Conservation (phyloP, 2,329 filamentous ascomycete species). For the Onygenales sp. region DNA sequence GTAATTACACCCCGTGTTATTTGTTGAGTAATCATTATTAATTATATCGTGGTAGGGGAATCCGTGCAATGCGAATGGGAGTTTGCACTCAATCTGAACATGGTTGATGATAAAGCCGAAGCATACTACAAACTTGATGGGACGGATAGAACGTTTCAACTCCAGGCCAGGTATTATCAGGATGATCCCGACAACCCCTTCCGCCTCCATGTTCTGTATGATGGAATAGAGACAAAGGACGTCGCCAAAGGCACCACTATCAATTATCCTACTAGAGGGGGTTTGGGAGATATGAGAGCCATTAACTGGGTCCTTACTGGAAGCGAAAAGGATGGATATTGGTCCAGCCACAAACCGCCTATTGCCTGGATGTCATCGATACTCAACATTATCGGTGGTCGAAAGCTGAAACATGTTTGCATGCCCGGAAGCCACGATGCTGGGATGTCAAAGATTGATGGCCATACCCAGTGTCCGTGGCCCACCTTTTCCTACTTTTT, state of each 20-base stretch:
- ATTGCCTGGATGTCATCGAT: constrained; percentile 34
- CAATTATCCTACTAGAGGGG: not conserved
- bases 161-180: not conserved
- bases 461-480: constrained; percentile 16
- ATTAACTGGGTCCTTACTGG: constrained; percentile 30
- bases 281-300: not conserved
- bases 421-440: constrained; percentile 43
- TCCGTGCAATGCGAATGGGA: constrained; percentile 8
- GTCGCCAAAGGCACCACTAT: constrained; percentile 1
- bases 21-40: constrained; percentile 13
- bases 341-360: constrained; percentile 21
- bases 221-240: constrained; percentile 15
- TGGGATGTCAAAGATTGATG: constrained; percentile 36
- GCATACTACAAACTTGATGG: constrained; percentile 3
- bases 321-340: constrained; percentile 26
- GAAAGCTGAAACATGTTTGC: constrained; percentile 36
- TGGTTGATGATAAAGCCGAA: constrained; percentile 1
- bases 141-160: constrained; percentile 5
- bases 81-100: constrained; percentile 7
- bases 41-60: constrained; percentile 13
- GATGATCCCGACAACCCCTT: not conserved
- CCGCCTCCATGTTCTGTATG: constrained; percentile 3
- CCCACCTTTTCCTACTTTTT: not conserved
- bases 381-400: constrained; percentile 26
- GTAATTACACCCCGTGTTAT: constrained; percentile 13